phyloP scores from a whole-genome alignment of 1,139 yeast species.

The Torulaspora globosa region DNA sequence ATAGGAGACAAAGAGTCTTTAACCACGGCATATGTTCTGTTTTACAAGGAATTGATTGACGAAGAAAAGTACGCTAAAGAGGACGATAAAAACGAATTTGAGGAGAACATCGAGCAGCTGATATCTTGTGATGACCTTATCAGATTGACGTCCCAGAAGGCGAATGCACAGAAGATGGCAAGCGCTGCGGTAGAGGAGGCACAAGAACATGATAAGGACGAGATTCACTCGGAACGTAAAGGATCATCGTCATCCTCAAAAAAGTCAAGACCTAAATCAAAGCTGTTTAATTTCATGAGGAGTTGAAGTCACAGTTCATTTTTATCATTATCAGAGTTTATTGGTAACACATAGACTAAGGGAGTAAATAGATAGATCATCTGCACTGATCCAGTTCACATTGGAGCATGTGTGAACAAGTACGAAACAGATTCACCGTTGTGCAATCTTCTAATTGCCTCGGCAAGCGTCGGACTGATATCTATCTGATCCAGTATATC shows the following conservation, averaged over 20 bases:
- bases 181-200: slow-evolving; percentile 15
- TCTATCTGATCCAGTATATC: slow-evolving; percentile 64
- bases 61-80: slow-evolving; percentile 1
- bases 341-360: neutral
- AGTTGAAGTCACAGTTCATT: slow-evolving; percentile 2
- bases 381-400: slow-evolving; percentile 5
- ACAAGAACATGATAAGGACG: slow-evolving; percentile 14
- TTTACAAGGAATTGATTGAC: slow-evolving; percentile 49
- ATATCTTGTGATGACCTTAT: slow-evolving; percentile 26
- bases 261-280: slow-evolving; percentile 15
- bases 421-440: slow-evolving; percentile 81
- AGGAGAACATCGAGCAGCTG: slow-evolving; percentile 29
- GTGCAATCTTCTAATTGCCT: slow-evolving; percentile 74
- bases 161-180: slow-evolving; percentile 5
- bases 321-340: slow-evolving; percentile 2
- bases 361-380: slow-evolving; percentile 4
- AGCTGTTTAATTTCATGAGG: slow-evolving; percentile 18
- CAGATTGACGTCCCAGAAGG: slow-evolving; percentile 13
- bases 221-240: slow-evolving; percentile 10
- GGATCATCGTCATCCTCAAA: slow-evolving; percentile 9
- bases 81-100: slow-evolving; percentile 18
- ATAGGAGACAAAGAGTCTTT: slow-evolving; percentile 87
- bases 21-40: slow-evolving; percentile 87
- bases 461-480: slow-evolving; percentile 70
- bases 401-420: slow-evolving; percentile 52